Evolutionary conservation across 2,329 filamentous ascomycete species (phyloP), one percentile per base, ranked within the genome.

Genomic region (Stylonectria norvegica): DNA sequence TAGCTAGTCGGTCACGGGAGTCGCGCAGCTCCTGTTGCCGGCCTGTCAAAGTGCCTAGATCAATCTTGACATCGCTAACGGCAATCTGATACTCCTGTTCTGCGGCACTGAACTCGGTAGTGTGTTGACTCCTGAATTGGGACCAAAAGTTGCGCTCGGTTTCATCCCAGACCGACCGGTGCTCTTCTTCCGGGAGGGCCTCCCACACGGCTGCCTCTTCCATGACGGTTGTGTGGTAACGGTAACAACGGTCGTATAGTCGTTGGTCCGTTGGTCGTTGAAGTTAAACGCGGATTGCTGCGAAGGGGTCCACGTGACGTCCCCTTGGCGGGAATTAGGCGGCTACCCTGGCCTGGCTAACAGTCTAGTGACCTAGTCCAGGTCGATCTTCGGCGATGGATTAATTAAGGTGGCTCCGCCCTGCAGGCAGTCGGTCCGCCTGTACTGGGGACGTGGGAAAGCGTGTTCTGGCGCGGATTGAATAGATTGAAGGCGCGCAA

Each of bases 111-210:
- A 56, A 55, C 16, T 47, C 47, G 4, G 34, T 27, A n/a, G 55
- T 49, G 34, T 59, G 53, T 19, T 58, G 43, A 5, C 39, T 39
- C 14, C 57, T 50, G 23, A 62, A 61, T 11, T 48, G 47, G 25
- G 43, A 22, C 64, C 64, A 67, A 20, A 65, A 66, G 25, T 63
- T 63, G 30, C 48, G 44, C 34, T 66, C 64, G 12, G 61, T 62
- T 38, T 65, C 60, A 20, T 60, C 49, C 64, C 63, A 66, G n/a
- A 64, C 56, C 8, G 55, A 57, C 18, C 50, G 50, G 31, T 60
- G 55, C 43, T 64, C 61, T 4, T 64, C 55, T 20, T 38, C 35
- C 6, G 61, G 58, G 30, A 66, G 58, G 11, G 52, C 46, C 14
- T 55, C 52, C 60, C 58, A 63, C 31, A 51, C 47, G 33, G 51